Conservation (phyloP, 345 rosid species). For the Arabidopsis suecica region DNA sequence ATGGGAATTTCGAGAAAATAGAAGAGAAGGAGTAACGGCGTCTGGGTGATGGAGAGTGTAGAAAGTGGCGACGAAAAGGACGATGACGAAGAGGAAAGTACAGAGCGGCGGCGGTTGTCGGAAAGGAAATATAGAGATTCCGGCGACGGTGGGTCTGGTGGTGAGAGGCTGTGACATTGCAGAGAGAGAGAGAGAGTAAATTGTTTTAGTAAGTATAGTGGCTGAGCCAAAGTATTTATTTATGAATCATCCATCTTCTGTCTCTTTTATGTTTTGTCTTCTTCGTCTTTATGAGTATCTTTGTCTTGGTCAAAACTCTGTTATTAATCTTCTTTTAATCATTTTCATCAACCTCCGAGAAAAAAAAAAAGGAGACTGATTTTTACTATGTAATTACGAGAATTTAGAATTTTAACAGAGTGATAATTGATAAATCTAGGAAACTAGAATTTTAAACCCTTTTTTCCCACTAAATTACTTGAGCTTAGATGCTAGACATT, state of each 20-base stretch:
- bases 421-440: no score
- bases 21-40: slow-evolving; percentile 10
- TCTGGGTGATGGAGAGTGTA: slow-evolving; percentile 56
- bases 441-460: no score
- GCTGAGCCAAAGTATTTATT: slow-evolving; percentile 11
- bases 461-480: neutral
- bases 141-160: slow-evolving; percentile 43
- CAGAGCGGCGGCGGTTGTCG: slow-evolving; percentile 58
- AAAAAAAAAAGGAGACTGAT: neutral
- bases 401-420: neutral
- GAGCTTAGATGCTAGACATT: slow-evolving; percentile 1
- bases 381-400: neutral
- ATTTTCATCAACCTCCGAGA: neutral
- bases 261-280: neutral
- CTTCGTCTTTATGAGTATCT: neutral
- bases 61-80: slow-evolving; percentile 63
- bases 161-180: slow-evolving; percentile 55
- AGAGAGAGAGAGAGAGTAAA: slow-evolving; percentile 25
- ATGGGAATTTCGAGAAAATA: slow-evolving; percentile 38
- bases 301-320: slow-evolving; percentile 10
- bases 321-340: neutral
- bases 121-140: slow-evolving; percentile 34
- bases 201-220: slow-evolving; percentile 13
- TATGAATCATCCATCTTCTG: neutral
- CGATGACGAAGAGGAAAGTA: slow-evolving; percentile 52